Base-by-base conservation (phyloP, 108 stramenopile species). In the Nitzschia putrida region DNA sequence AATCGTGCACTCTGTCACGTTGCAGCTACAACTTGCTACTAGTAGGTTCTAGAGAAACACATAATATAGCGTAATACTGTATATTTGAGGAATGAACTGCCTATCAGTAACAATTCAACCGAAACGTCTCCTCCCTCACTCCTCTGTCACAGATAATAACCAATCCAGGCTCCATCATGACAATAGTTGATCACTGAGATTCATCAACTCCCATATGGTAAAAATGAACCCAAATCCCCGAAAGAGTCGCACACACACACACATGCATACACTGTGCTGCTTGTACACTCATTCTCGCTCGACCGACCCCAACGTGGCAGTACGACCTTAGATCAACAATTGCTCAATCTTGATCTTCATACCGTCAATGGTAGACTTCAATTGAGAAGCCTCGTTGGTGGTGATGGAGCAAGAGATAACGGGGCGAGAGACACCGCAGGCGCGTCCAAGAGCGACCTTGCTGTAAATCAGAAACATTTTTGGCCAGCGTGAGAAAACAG, bases 311-410 rank as follows among this genome's bases (percentile, higher is more conserved):
- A 41, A 21, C 29, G 20, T 41, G 60, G 50, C 50, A 10, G 67
- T 63, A 58, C n/a, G 22, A 64, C 25, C 57, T 92, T 92, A 99
- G 71, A 99, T 92, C 72, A 99, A 88, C 23, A 99, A 86, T 72
- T 98, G 96, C 81, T 99, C 99, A 79, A 99, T 99, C 85, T 97
- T 95, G 66, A 95, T 82, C 77, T 98, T 98, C 88, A 98, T 93
- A 29, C 88, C 87, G 44, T 97, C 91, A 75, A 99, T 98, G 68
- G 97, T 92, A 39, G 79, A 79, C 81, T 95, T 98, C 42, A 99
- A 89, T 92, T 98, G 98, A 8, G 97, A 97, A 10, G 95, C 96
- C 55, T 99, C 98, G 73, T 98, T 98, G 58, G 96, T 97, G 10
- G 97, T 95, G 63, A 99, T 96, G 66, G 90, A 90, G 70, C 91